A percentile compares a stretch with the other conserved stretches of the same genome.
phyloP scores from a whole-genome alignment of 371 early-diverging fungal genomes.

The Paraphysoderma sedebokerense region DNA sequence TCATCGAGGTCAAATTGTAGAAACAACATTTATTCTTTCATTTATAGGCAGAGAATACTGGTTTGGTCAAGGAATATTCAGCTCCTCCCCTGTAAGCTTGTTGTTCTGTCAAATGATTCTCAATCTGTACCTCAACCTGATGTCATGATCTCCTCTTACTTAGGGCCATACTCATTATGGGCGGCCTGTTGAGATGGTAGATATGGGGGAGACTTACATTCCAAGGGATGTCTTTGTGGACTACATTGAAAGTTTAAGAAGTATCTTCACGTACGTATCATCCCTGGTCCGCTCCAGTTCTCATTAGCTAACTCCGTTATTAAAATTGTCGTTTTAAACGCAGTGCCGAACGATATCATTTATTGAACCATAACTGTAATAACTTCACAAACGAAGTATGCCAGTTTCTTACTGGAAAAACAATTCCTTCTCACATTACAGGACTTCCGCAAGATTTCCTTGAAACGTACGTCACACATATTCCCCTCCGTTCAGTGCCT shows the following conservation, averaged over 20 bases:
- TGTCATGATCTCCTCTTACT: constrained; percentile 3
- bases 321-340: too few species aligned
- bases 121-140: not conserved
- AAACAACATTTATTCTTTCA: too few species aligned
- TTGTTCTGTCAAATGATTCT: not conserved
- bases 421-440: constrained; percentile 58
- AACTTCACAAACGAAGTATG: constrained; percentile 55
- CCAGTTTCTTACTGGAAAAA: constrained; percentile 55
- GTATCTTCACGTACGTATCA: too few species aligned
- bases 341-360: constrained; percentile 61
- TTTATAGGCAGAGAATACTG: constrained; percentile 69
- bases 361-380: constrained; percentile 82
- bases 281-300: too few species aligned
- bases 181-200: constrained; percentile 40
- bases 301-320: too few species aligned
- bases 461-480: constrained; percentile 39
- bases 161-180: constrained; percentile 51
- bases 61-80: constrained; percentile 60
- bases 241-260: constrained; percentile 46
- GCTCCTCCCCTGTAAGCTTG: constrained; percentile 20
- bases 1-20: too few species aligned
- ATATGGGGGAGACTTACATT: constrained; percentile 65
- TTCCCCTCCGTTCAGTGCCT: too few species aligned
- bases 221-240: constrained; percentile 62
- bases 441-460: constrained; percentile 47